Evolutionary conservation across 441 rosid species (phyloP), one percentile per base, ranked within the genome.

Genomic region (Eutrema salsugineum): DNA sequence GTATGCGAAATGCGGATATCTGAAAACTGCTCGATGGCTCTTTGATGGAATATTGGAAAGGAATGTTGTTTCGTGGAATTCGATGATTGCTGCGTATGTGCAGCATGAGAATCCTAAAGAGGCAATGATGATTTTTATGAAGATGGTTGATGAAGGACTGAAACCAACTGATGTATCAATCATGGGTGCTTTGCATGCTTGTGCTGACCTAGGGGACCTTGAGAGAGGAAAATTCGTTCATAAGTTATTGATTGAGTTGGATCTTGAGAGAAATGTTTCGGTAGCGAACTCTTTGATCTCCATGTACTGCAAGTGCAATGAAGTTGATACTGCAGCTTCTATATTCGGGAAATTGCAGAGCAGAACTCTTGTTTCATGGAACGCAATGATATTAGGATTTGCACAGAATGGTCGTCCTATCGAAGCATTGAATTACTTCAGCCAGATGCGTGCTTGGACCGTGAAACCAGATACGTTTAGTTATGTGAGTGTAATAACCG

Each of bases 151-250:
- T 53, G 85, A 84, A 82, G 84, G 86, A 47, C 80, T 90, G 73
- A 86, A 84, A 78, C 95, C 95, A 0, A 88, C 85, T n/a, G 87
- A 85, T 83, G 97, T 94, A 62, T 85, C 94, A 33, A 54, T 91
- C 38, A 88, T 94, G 96, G 85, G 83, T 70, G 92, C 88, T 67
- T 79, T 87, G 61, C 93, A 81, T 77, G 97, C 97, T 20, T 91
- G 97, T 78, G 90, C 94, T 39, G 93, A 86, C 76, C 67, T 83
- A 43, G 97, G 91, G 30, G 87, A 94, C 79, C 84, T 91, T 56
- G 85, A 90, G 70, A 72, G 59, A 24, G 99, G 94, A 66, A 82
- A 63, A 68, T 80, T 84, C 69, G 77, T 94, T 39, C 99, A 91
- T 73, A 78, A 80, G 74, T 64, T 91, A 71, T 67, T 68, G 8